phyloP scores from a whole-genome alignment of 352 stramenopile genomes.

The Stephanocyclus meneghinianus region DNA sequence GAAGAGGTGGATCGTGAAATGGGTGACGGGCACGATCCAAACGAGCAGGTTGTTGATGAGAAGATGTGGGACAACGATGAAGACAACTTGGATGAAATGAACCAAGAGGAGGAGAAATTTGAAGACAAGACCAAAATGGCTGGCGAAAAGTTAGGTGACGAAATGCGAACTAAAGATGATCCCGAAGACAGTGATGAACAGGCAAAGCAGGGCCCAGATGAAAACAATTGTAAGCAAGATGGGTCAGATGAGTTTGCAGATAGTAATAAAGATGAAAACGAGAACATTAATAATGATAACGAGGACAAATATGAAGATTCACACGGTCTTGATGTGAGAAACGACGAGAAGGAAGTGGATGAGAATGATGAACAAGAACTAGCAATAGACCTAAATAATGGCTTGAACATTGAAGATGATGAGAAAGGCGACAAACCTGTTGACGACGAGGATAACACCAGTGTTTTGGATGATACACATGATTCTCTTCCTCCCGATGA shows the following conservation, averaged over 20 bases:
- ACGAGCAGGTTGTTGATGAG: slow-evolving; percentile 98
- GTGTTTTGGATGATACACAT: slow-evolving; percentile 70
- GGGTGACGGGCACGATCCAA: slow-evolving; percentile 90
- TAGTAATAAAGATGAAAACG: slow-evolving; percentile 85
- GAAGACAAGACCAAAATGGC: slow-evolving; percentile 86
- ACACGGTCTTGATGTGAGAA: slow-evolving; percentile 88
- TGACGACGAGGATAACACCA: slow-evolving; percentile 78
- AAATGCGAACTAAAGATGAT: slow-evolving; percentile 86
- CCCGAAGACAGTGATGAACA: slow-evolving; percentile 70
- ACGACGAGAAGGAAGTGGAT: slow-evolving; percentile 81
- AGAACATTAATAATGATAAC: slow-evolving; percentile 94
- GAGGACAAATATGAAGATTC: slow-evolving; percentile 90
- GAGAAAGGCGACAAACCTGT: slow-evolving; percentile 57
- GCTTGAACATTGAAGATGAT: slow-evolving; percentile 37
- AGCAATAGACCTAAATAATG: slow-evolving; percentile 58
- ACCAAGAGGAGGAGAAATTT: slow-evolving; percentile 88
- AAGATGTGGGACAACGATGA: slow-evolving; percentile 95
- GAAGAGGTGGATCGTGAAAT: slow-evolving; percentile 98
- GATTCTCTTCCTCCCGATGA: slow-evolving; percentile 71
- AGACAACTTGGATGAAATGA: slow-evolving; percentile 76
- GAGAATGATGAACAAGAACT: slow-evolving; percentile 66
- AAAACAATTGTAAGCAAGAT: slow-evolving; percentile 49
- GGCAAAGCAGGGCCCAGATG: slow-evolving; percentile 40
- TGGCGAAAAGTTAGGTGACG: slow-evolving; percentile 85
- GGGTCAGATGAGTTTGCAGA: slow-evolving; percentile 54